A percentile compares a stretch with the other conserved stretches of the same genome.
phyloP scores from a whole-genome alignment of 371 early-diverging fungal species.

The Saksenaea oblongispora region DNA sequence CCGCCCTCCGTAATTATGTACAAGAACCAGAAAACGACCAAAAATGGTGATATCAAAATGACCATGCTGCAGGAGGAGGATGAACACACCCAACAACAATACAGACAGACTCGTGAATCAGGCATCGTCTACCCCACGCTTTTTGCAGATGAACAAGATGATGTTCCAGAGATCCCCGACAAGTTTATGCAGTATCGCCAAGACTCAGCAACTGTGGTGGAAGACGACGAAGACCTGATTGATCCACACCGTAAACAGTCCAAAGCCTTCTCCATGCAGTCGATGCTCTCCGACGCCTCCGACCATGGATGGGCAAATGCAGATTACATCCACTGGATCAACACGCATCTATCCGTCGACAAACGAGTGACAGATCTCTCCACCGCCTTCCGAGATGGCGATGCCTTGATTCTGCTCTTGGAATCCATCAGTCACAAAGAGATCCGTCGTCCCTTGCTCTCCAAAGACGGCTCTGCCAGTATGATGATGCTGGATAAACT shows the following conservation, averaged over 20 bases:
- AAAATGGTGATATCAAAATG: conserved; percentile 21
- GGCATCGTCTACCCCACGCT: conserved; percentile 17
- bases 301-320: background rate
- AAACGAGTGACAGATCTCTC: conserved; percentile 44
- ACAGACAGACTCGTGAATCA: conserved; percentile 27
- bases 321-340: conserved; percentile 58
- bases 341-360: conserved; percentile 43
- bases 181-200: conserved; percentile 9
- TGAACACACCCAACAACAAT: conserved; percentile 1
- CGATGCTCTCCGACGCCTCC: conserved; percentile 14
- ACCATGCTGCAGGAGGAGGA: conserved; percentile 32
- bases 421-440: conserved; percentile 54
- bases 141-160: conserved; percentile 1
- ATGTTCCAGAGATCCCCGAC: conserved; percentile 8
- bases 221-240: conserved; percentile 34
- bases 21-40: conserved; percentile 28
- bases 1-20: conserved; percentile 64
- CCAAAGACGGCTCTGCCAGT: conserved; percentile 29
- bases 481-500: conserved; percentile 60
- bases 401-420: conserved; percentile 50
- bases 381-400: conserved; percentile 55
- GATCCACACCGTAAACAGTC: conserved; percentile 23
- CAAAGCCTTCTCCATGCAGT: conserved; percentile 1
- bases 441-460: conserved; percentile 40
- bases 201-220: conserved; percentile 4